Percentiles rank a stretch among this genome's conserved stretches.
These are phyloP conservation scores for Talaromyces trachyspermus DNA, from an alignment of 495 filamentous ascomycete genomes.

Conservation along the genomic window DNA sequence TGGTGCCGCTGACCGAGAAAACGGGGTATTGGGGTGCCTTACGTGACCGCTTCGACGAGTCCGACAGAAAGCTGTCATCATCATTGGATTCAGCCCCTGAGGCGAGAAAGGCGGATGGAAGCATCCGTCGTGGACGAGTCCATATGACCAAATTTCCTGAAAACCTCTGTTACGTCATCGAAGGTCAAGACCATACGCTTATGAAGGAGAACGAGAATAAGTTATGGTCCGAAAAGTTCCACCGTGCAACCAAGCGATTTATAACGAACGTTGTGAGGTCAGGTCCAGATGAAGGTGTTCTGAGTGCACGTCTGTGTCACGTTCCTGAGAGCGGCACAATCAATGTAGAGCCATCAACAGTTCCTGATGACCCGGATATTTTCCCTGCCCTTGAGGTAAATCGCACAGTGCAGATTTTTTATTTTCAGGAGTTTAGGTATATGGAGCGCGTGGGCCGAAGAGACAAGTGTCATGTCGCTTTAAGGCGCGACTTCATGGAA, in stretches of 20 bases:
- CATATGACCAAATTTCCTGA: constrained; percentile 16
- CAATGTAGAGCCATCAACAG: constrained; percentile 4
- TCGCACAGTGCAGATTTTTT: constrained; percentile 21
- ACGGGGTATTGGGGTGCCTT: constrained; percentile 28
- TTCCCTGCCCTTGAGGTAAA: too few species aligned
- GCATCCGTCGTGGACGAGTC: constrained; percentile 13
- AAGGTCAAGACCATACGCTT: constrained; percentile 22
- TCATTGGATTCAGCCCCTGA: too few species aligned
- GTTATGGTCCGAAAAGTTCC: constrained; percentile 19
- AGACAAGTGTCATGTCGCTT: constrained; percentile 19
- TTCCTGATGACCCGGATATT: too few species aligned
- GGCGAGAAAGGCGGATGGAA: constrained; percentile 13
- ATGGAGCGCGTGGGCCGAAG: constrained; percentile 18
- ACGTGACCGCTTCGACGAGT: constrained; percentile 1
- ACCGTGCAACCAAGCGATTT: constrained; percentile 14
- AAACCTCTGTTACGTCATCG: constrained; percentile 23
- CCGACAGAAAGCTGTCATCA: too few species aligned
- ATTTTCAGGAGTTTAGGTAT: constrained; percentile 21
- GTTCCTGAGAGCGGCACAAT: constrained; percentile 9
- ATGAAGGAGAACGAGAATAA: constrained; percentile 12
- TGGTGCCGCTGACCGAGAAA: constrained; percentile 12
- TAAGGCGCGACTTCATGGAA: constrained; percentile 16
- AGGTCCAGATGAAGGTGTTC: constrained; percentile 13
- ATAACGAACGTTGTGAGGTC: constrained; percentile 17
- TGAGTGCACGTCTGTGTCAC: constrained; percentile 16